phyloP scores from a whole-genome alignment of 805 yeast genomes.

The Saccharomycopsis malanga region DNA sequence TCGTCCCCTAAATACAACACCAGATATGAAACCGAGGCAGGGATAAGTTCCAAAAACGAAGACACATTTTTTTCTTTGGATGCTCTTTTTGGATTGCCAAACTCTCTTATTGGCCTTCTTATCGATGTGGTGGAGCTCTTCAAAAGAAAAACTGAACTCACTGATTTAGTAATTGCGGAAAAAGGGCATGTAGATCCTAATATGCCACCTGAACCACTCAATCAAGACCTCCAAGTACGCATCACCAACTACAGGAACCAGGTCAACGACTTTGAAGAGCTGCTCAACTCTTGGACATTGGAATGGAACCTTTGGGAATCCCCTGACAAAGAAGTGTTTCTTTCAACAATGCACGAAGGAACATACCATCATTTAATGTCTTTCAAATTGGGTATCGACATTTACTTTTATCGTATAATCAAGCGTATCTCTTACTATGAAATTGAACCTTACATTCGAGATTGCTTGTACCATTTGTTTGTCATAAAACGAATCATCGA shows the following conservation, averaged over 20 bases:
- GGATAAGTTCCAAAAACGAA: conserved; percentile 34
- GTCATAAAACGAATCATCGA: conserved; percentile 52
- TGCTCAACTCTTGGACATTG: conserved; percentile 56
- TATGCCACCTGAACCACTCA: background rate
- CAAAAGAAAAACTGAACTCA: conserved; percentile 44
- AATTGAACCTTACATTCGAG: conserved; percentile 54
- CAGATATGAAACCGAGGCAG: background rate
- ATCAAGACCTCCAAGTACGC: background rate
- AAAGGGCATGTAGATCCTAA: background rate
- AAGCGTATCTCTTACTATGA: conserved; percentile 35
- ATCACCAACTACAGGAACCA: background rate
- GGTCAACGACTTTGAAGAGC: conserved; percentile 36
- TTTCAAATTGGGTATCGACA: conserved; percentile 62
- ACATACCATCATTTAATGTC: conserved; percentile 75
- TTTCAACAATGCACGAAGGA: conserved; percentile 46
- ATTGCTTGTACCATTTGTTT: conserved; percentile 57
- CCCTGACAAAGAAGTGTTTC: conserved; percentile 1
- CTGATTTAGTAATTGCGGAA: conserved; percentile 26
- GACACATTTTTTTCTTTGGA: conserved; percentile 64
- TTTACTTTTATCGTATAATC: conserved; percentile 48
- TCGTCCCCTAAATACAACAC: conserved; percentile 16
- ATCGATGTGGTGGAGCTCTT: conserved; percentile 64
- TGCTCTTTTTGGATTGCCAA: conserved; percentile 79
- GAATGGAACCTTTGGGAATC: conserved; percentile 58
- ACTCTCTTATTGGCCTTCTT: conserved; percentile 65